Evolutionary conservation across 2,329 filamentous ascomycete species (phyloP).

Genomic region (Didymosphaeria variabile): DNA sequence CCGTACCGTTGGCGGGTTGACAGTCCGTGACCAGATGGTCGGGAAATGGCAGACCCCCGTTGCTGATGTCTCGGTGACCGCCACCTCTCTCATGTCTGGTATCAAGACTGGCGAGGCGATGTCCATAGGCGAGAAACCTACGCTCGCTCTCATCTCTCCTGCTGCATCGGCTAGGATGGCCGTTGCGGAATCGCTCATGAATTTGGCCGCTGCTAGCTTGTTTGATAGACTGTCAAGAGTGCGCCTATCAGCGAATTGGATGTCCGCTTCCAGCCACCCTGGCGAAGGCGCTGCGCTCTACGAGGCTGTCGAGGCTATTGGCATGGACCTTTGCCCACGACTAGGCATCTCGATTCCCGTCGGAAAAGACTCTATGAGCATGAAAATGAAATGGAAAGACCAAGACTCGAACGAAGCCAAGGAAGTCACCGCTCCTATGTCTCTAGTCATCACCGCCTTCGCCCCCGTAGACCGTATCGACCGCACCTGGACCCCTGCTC

Average conservation of each 20-base stretch:
- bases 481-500: constrained; percentile 92
- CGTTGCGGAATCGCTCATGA: constrained; percentile 91
- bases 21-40: constrained; percentile 91
- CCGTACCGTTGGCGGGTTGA: constrained; percentile 88
- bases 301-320: constrained; percentile 91
- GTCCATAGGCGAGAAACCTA: constrained; percentile 94
- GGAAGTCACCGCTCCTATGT: constrained; percentile 92
- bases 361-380: constrained; percentile 97
- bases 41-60: constrained; percentile 96
- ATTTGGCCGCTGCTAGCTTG: constrained; percentile 82
- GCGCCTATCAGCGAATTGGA: constrained; percentile 96
- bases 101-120: constrained; percentile 91
- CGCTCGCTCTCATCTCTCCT: constrained; percentile 86
- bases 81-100: constrained; percentile 77
- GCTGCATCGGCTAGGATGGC: constrained; percentile 95
- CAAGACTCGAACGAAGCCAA: constrained; percentile 70
- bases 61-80: constrained; percentile 91
- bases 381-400: constrained; percentile 97
- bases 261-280: constrained; percentile 93
- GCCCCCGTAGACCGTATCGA: constrained; percentile 81
- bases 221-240: constrained; percentile 79
- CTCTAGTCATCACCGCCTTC: constrained; percentile 90
- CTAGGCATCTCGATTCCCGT: constrained; percentile 95
- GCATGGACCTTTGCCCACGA: constrained; percentile 88
- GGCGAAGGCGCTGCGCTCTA: constrained; percentile 93